Evolutionary conservation across 116 monocot genomes (phyloP).

Genomic region (Phalaenopsis hybrid): DNA sequence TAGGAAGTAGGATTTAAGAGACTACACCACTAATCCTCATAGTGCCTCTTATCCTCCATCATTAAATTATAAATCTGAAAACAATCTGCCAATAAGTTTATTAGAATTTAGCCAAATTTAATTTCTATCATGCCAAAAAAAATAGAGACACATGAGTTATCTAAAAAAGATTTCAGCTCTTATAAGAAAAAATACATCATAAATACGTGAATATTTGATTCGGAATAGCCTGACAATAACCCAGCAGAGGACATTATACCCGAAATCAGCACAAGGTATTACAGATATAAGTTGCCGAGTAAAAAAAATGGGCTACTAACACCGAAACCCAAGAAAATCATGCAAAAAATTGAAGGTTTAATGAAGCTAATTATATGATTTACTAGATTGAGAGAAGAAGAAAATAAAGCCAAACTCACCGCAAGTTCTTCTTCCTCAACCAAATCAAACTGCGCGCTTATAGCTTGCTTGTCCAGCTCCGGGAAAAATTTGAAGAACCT

Average conservation of each 20-base stretch:
- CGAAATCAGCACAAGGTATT: neutral
- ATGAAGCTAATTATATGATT: neutral
- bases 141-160: neutral
- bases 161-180: neutral
- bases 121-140: too few relatives aligned
- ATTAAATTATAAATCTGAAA: too few relatives aligned
- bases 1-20: too few relatives aligned
- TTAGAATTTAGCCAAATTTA: too few relatives aligned
- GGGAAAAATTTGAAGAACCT: constrained; percentile 92
- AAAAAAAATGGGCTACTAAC: neutral
- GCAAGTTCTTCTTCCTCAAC: constrained; percentile 79
- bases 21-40: too few relatives aligned
- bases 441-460: constrained; percentile 74
- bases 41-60: too few relatives aligned
- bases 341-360: constrained; percentile 1
- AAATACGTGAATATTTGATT: neutral
- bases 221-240: neutral
- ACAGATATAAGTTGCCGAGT: neutral
- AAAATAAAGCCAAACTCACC: constrained; percentile 25
- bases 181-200: neutral
- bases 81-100: too few relatives aligned
- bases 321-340: neutral
- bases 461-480: constrained; percentile 41
- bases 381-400: neutral
- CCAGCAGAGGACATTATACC: neutral